These are phyloP conservation scores for Trichophyton mentagrophytes DNA, from an alignment of 2,329 filamentous ascomycete species.

Conservation along the genomic window DNA sequence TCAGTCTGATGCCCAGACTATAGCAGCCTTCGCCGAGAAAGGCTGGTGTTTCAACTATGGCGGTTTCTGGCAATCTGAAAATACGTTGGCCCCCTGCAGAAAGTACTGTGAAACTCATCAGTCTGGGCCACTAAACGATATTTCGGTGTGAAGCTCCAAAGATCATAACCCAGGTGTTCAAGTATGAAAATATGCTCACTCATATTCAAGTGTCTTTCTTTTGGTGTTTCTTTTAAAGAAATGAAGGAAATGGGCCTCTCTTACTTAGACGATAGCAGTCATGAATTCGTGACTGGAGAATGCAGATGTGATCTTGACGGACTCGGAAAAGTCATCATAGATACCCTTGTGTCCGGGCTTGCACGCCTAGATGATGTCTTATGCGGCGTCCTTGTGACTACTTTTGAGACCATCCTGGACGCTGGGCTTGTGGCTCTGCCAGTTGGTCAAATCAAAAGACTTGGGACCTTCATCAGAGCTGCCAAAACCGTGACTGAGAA, in stretches of 20 bases:
- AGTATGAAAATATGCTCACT: background rate
- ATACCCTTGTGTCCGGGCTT: background rate
- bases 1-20: background rate
- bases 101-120: background rate
- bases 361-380: background rate
- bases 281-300: background rate
- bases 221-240: background rate
- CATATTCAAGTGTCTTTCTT: background rate
- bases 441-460: background rate
- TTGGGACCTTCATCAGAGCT: background rate
- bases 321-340: background rate
- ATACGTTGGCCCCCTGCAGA: background rate
- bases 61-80: background rate
- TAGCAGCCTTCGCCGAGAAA: background rate
- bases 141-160: background rate
- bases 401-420: background rate
- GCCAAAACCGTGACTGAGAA: conserved; percentile 3
- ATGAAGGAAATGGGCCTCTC: background rate
- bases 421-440: background rate
- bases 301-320: background rate
- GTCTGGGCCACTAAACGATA: background rate
- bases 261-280: background rate
- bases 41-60: background rate
- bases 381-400: background rate
- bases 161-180: background rate